Conservation (phyloP, 129 eudicot genomes). For the Mikania micrantha region DNA sequence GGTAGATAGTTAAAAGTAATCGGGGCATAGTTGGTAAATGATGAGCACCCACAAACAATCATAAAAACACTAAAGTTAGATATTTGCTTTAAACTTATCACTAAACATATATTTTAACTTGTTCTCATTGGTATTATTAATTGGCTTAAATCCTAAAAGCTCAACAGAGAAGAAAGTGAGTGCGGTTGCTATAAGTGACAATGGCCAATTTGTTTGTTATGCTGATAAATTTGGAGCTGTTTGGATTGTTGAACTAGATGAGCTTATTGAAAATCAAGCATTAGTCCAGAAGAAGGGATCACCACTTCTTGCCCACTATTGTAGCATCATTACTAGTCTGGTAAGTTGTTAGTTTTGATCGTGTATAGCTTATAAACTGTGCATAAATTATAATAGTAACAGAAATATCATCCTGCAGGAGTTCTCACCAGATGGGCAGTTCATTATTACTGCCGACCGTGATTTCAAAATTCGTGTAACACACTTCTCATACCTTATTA, state of each 20-base stretch:
- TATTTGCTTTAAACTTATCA: background rate
- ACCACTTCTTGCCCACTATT: conserved; percentile 78
- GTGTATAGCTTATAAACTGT: background rate
- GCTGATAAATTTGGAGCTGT: conserved; percentile 97
- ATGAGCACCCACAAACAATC: background rate
- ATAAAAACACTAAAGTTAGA: background rate
- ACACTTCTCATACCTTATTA: background rate
- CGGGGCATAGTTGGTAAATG: background rate
- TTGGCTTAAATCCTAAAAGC: conserved; percentile 30
- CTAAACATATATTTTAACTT: background rate
- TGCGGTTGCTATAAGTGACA: conserved; percentile 80
- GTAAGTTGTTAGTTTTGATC: conserved; percentile 31
- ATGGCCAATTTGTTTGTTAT: conserved; percentile 63
- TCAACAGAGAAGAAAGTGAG: conserved; percentile 87
- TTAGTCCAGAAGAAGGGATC: conserved; percentile 49
- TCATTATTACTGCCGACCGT: conserved; percentile 85
- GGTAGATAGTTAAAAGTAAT: background rate
- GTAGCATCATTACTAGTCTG: conserved; percentile 95
- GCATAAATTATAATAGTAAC: conserved; percentile 5
- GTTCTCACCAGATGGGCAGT: conserved; percentile 77
- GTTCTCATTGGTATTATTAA: background rate
- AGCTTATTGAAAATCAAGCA: conserved; percentile 27
- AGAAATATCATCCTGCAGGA: conserved; percentile 46
- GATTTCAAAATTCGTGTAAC: conserved; percentile 97
- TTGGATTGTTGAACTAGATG: conserved; percentile 62